Evolutionary conservation across 805 yeast genomes (phyloP), one percentile per base, ranked within the genome.

Genomic region (Saccharomycopsis babjevae): DNA sequence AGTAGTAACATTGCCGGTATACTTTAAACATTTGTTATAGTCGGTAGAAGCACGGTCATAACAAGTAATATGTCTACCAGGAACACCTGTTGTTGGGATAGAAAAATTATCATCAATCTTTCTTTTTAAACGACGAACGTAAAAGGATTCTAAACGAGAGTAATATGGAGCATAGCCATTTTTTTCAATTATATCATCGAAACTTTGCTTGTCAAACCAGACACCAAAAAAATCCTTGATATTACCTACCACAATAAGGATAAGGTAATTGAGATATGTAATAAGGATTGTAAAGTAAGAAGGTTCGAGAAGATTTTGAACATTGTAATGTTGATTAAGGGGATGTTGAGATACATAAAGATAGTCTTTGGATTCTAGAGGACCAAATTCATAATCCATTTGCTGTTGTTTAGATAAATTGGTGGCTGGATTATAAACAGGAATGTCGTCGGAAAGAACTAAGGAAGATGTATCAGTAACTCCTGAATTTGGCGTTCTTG

Each of bases 81-180:
- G 98, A 22, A 93, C 98, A 58, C 97, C 98, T 62, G 88, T 87
- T n/a, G 96, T 89, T 52, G 97, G 97, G 71, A 97, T 84, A 1
- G 96, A 89, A 72, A 94, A 94, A 73, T 97, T 90, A 74, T 93
- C 98, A 71, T 89, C 96, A 62, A 94, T 82, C 73, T 97, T 87
- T 67, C 81, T 82, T 72, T 94, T 92, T 78, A 94, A 81, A 68
- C 98, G 85, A 68, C 99, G 86, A 52, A 92, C 86, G 73, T 92
- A 94, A 72, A 94, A 96, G 65, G 89, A 84, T 73, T 94, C 99
- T 71, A 93, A 91, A 56, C 91, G 93, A 30, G 94, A 88, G 68
- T 87, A 88, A 87, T 97, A 88, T 34, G 99, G 98, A 39, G 99
- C 97, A 68, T 89, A 84, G 1, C 99, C 99, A 71, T 93, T 85